These are phyloP conservation scores for Cornus florida DNA, from an alignment of 148 eudicot genomes.

Conservation along the genomic window DNA sequence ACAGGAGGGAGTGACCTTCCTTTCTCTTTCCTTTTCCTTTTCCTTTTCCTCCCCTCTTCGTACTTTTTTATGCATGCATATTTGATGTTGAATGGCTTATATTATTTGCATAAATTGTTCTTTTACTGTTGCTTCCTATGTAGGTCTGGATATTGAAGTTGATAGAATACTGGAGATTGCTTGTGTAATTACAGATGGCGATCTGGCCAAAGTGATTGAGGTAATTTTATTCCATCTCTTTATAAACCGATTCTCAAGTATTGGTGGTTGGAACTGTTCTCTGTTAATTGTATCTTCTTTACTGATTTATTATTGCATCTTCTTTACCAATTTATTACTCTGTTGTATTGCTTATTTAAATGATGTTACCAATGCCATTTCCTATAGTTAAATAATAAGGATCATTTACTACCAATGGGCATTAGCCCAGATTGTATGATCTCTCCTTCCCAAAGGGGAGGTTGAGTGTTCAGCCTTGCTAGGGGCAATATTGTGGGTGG, in stretches of 20 bases:
- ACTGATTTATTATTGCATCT: not conserved
- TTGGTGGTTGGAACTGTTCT: not conserved
- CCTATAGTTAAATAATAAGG: not conserved
- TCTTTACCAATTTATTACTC: not conserved
- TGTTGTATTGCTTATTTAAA: not conserved
- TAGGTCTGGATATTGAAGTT: conserved; percentile 70
- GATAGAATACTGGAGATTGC: conserved; percentile 86
- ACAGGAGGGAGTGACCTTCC: too few relatives aligned
- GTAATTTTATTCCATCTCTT: conserved; percentile 22
- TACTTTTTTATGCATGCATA: not conserved
- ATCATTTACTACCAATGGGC: too few relatives aligned
- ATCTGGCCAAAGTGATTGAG: conserved; percentile 64
- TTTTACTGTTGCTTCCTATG: conserved; percentile 12
- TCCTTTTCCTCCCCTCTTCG: too few relatives aligned
- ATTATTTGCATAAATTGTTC: not conserved
- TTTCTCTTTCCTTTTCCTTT: too few relatives aligned
- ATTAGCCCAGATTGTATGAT: not conserved
- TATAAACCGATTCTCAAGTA: not conserved
- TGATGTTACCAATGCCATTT: not conserved
- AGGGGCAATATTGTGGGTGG: too few relatives aligned
- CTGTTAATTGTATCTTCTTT: not conserved
- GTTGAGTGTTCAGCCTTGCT: too few relatives aligned
- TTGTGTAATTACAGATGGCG: conserved; percentile 77
- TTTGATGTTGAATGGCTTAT: not conserved
- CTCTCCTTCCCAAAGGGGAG: too few relatives aligned